phyloP scores from a whole-genome alignment of 2,329 filamentous ascomycete species.

The Apiospora pterosperma region DNA sequence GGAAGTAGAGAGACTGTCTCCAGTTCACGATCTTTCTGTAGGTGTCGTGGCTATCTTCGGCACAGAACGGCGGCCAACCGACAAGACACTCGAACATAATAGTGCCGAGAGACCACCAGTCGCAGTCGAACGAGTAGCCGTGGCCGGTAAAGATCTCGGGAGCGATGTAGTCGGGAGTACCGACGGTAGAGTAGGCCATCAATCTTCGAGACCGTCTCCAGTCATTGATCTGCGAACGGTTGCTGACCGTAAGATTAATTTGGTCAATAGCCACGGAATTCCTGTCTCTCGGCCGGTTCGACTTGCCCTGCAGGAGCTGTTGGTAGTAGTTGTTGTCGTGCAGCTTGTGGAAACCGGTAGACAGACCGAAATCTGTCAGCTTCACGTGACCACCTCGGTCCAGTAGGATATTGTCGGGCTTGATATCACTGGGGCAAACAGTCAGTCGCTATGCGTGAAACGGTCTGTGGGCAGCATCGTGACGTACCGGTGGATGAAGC shows the following conservation, averaged over 20 bases:
- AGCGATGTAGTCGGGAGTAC: constrained; percentile 97
- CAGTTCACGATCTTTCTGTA: constrained; percentile 99
- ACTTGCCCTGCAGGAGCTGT: constrained; percentile 81
- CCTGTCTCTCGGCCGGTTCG: constrained; percentile 72
- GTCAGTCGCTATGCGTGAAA: neutral
- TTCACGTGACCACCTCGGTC: constrained; percentile 97
- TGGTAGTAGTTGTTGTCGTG: constrained; percentile 99
- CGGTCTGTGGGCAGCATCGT: neutral
- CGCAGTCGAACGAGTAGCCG: constrained; percentile 93
- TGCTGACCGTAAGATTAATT: constrained; percentile 96
- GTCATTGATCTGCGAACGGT: constrained; percentile 96
- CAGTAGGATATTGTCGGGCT: constrained; percentile 96
- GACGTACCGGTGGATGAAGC: constrained; percentile 92
- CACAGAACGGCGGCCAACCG: constrained; percentile 98
- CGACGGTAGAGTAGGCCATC: constrained; percentile 97
- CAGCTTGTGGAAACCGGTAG: constrained; percentile 95
- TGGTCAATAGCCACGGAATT: constrained; percentile 96
- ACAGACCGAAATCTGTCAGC: constrained; percentile 95
- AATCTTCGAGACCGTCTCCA: constrained; percentile 94
- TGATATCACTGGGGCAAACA: constrained; percentile 73
- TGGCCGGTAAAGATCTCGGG: constrained; percentile 97
- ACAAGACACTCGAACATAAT: constrained; percentile 99
- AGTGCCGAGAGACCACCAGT: constrained; percentile 98
- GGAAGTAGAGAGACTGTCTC: constrained; percentile 93
- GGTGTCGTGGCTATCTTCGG: constrained; percentile 94